Percentiles rank a stretch among this genome's conserved stretches.
Conservation (phyloP, 75 land plant species). For the Cunninghamia lanceolata region DNA sequence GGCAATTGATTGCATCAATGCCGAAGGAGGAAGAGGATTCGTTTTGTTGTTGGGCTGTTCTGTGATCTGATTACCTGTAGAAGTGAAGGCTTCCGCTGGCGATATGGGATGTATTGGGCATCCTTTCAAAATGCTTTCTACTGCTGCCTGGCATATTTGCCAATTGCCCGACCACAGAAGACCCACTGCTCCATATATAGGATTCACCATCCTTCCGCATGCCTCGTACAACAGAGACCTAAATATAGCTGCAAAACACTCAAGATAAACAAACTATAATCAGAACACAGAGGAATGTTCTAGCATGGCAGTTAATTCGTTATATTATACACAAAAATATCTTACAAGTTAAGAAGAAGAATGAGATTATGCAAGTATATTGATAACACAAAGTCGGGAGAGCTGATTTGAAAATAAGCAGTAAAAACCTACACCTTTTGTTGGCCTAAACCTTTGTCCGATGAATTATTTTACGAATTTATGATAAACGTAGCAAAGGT, state of each 20-base stretch:
- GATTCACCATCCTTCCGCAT: not conserved
- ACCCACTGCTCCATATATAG: not conserved
- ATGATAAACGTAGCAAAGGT: too few relatives aligned
- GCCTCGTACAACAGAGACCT: not conserved
- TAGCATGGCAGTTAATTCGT: too few relatives aligned
- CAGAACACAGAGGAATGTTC: not conserved
- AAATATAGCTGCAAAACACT: not conserved
- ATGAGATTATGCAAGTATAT: too few relatives aligned
- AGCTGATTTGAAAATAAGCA: too few relatives aligned
- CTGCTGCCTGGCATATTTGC: not conserved
- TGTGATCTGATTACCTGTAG: not conserved
- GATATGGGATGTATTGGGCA: not conserved
- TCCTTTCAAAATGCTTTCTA: not conserved
- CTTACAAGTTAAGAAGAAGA: too few relatives aligned
- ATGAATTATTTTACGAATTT: too few relatives aligned
- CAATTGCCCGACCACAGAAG: not conserved
- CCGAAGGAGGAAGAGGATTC: not conserved
- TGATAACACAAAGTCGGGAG: too few relatives aligned
- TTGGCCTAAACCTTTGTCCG: too few relatives aligned
- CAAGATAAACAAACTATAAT: not conserved
- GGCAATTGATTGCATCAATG: not conserved
- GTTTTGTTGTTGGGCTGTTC: not conserved
- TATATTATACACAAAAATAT: too few relatives aligned
- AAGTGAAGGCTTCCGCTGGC: not conserved
- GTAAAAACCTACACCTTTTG: too few relatives aligned